phyloP scores from a whole-genome alignment of 768 basidiomycete species.

The Floccularia luteovirens region DNA sequence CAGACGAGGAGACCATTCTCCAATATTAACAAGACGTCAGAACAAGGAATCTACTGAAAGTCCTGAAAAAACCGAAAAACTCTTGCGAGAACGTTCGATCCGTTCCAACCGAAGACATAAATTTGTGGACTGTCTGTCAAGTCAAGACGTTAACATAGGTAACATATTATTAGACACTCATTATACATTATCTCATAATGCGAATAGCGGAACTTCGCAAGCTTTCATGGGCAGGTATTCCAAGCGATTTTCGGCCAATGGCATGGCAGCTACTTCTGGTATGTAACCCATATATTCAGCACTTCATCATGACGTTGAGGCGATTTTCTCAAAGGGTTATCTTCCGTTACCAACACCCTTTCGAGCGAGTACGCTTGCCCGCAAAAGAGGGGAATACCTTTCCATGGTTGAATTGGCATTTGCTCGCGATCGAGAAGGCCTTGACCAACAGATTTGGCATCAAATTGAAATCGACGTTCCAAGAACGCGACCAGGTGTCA shows the following conservation, averaged over 20 bases:
- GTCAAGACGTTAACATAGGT: slow-evolving; percentile 81
- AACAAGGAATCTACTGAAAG: slow-evolving; percentile 15
- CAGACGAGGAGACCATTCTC: slow-evolving; percentile 27
- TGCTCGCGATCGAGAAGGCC: slow-evolving; percentile 71
- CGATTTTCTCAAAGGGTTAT: slow-evolving; percentile 59
- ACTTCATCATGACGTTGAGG: slow-evolving; percentile 4
- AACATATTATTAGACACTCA: slow-evolving; percentile 9
- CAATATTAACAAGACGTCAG: slow-evolving; percentile 11
- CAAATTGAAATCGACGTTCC: slow-evolving; percentile 99
- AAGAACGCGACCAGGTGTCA: slow-evolving; percentile 85
- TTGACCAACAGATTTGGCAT: slow-evolving; percentile 98
- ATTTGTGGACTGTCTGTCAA: slow-evolving; percentile 72
- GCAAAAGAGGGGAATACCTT: slow-evolving; percentile 89
- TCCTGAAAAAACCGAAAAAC: slow-evolving; percentile 47
- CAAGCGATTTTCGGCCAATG: slow-evolving; percentile 78
- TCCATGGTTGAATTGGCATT: slow-evolving; percentile 89
- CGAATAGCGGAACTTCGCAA: slow-evolving; percentile 81
- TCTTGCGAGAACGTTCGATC: slow-evolving; percentile 70
- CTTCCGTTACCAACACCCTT: slow-evolving; percentile 77
- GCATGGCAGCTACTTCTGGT: slow-evolving; percentile 94
- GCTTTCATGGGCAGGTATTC: slow-evolving; percentile 93
- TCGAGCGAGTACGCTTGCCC: slow-evolving; percentile 67
- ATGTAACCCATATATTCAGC: slow-evolving; percentile 20
- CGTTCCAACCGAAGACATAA: slow-evolving; percentile 72
- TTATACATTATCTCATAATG: no score